Conservation (phyloP, 2,329 filamentous ascomycete genomes). For the Chrysoporthe austroafricana region DNA sequence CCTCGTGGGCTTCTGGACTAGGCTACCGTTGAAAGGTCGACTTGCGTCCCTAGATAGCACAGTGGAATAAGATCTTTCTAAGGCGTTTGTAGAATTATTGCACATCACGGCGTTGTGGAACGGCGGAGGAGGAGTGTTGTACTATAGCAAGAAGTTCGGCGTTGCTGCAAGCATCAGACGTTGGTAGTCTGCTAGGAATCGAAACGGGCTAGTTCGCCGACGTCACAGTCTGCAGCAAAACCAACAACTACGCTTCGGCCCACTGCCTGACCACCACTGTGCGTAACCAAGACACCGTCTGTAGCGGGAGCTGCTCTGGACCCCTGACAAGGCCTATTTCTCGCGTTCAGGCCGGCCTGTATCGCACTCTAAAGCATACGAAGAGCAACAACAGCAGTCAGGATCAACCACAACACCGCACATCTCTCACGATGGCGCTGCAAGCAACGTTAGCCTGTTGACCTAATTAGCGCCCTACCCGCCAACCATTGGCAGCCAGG, state of each 20-base stretch:
- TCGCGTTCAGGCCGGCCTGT: not conserved
- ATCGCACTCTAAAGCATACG: not conserved
- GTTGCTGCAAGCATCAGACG: not conserved
- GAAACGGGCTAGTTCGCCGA: not conserved
- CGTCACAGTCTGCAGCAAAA: not conserved
- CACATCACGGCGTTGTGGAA: not conserved
- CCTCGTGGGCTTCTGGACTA: not conserved
- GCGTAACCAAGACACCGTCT: not conserved
- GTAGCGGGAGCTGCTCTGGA: not conserved
- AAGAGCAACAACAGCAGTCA: not conserved
- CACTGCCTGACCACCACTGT: not conserved
- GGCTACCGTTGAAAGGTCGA: not conserved
- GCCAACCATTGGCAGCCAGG: conserved; percentile 6
- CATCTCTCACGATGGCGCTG: conserved; percentile 1
- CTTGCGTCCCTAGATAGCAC: not conserved
- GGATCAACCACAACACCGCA: not conserved
- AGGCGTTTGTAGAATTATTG: not conserved
- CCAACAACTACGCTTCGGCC: not conserved
- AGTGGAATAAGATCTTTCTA: not conserved
- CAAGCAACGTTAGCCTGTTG: not conserved
- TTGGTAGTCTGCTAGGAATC: not conserved
- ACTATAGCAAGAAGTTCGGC: not conserved
- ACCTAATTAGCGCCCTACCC: not conserved
- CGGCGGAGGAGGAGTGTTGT: not conserved
- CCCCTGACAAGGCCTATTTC: not conserved